Evolutionary conservation across 768 basidiomycete species (phyloP), one percentile per base, ranked within the genome.

Genomic region (Cystoderma amianthinum): DNA sequence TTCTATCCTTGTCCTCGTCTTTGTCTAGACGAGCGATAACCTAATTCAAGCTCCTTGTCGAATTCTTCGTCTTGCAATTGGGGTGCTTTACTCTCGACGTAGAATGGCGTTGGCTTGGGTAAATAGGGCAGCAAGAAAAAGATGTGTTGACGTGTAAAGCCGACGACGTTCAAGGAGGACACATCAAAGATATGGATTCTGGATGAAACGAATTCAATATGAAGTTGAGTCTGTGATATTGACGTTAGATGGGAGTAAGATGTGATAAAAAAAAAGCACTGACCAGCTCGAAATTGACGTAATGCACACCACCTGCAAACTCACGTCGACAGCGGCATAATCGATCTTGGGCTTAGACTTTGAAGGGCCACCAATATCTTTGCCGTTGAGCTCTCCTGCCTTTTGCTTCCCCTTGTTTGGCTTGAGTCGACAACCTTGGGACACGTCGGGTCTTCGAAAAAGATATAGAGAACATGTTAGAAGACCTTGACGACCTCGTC

Each of bases 121-220:
- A 49, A 53, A 51, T 71, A 72, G 49, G 6, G 51, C 54, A 0
- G 50, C 50, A 6, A 91, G 64, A 11, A 58, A 57, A 19, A 85
- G 55, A 53, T 79, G 74, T 0, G 86, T 69, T 0, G 87, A 84
- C 0, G 80, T 83, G 51, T 87, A 92, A n/a, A n/a, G n/a, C n/a
- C n/a, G n/a, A n/a, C n/a, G n/a, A n/a, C n/a, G n/a, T n/a, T n/a
- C n/a, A n/a, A n/a, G n/a, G n/a, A n/a, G n/a, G n/a, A n/a, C n/a
- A n/a, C n/a, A n/a, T n/a, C n/a, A n/a, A n/a, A n/a, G n/a, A n/a
- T n/a, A n/a, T n/a, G n/a, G n/a, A n/a, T n/a, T n/a, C n/a, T n/a
- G n/a, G n/a, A n/a, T n/a, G n/a, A n/a, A n/a, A n/a, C n/a, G 32
- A 15, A 36, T 19, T 18, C 42, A 24, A 16, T n/a, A n/a, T n/a